Evolutionary conservation across 495 filamentous ascomycete genomes (phyloP).

Genomic region (Penicillium egyptiacum): DNA sequence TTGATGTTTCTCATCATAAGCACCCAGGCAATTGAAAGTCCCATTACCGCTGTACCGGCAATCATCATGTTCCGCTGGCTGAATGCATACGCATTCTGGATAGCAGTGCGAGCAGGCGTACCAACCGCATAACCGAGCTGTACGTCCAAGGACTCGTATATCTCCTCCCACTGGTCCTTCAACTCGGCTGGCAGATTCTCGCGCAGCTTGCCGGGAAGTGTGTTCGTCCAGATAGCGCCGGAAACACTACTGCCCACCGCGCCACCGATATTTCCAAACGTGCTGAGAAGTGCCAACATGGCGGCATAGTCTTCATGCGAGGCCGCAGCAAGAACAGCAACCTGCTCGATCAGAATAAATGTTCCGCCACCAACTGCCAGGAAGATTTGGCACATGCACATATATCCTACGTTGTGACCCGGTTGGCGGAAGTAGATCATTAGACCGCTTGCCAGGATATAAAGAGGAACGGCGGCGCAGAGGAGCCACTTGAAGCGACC

Average conservation of each 20-base stretch:
- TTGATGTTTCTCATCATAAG: conserved; percentile 57
- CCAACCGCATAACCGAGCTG: conserved; percentile 57
- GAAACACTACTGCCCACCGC: conserved; percentile 61
- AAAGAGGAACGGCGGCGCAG: conserved; percentile 60
- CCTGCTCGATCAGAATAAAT: conserved; percentile 63
- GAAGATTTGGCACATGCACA: conserved; percentile 75
- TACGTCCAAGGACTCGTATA: conserved; percentile 17
- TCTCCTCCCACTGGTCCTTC: conserved; percentile 17
- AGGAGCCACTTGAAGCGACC: conserved; percentile 53
- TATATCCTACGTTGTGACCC: conserved; percentile 56
- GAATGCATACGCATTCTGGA: conserved; percentile 56
- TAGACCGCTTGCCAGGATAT: conserved; percentile 56
- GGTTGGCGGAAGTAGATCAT: conserved; percentile 68
- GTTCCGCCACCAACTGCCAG: conserved; percentile 65
- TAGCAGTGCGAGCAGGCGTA: conserved; percentile 53
- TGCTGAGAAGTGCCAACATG: conserved; percentile 37
- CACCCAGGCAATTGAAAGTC: conserved; percentile 44
- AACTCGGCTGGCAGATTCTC: conserved; percentile 54
- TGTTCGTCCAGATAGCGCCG: conserved; percentile 47
- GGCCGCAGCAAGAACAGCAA: conserved; percentile 68
- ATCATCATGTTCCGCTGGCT: conserved; percentile 58
- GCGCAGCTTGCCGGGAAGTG: conserved; percentile 56
- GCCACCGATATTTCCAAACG: conserved; percentile 63
- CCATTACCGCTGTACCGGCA: conserved; percentile 47
- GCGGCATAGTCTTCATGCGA: conserved; percentile 56